Base-by-base conservation (phyloP, 495 filamentous ascomycete species). In the Talaromyces liani region DNA sequence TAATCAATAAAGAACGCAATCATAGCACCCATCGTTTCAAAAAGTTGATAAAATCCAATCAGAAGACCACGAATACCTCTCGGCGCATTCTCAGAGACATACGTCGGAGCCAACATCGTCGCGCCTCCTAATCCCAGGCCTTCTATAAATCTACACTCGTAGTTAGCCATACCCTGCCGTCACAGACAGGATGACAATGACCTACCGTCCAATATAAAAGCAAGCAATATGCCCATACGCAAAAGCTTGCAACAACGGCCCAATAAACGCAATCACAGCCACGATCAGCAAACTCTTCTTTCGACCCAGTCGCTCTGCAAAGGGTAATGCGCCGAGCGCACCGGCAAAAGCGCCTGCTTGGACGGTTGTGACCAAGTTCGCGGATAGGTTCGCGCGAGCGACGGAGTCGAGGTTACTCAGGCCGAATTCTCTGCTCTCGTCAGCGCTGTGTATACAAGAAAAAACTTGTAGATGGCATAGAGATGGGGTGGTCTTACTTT, bases 331-430 rank as follows among this genome's bases (percentile, higher is more conserved):
- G 4, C 74, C 67, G 20, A 92, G 77, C 57, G 87, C 84, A 31
- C 87, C 89, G 31, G 84, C 79, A 68, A 91, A 92, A 73, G 84
- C 85, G 27, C 87, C 87, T 20, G 85, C 87, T 68, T 88, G 86
- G 56, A 88, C 85, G 1, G 84, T 87, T 39, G 87, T 88, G 25
- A 88, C 88, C 62, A 89, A 81, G 45, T 81, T 79, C 22, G 75
- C 74, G 16, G 72, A 72, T 24, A 79, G 68, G 57, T 77, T 75
- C 1, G 78, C 61, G 14, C 45, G 45, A 9, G 22, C 65, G 16
- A 83, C 77, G 31, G 80, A 80, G 62, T 82, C 81, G 57, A 88
- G 82, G 3, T 59, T 49, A 49, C 18, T 20, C 6, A 49, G 18
- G 18, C 45, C 45, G 45, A 49, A 49, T 49, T 49, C 45, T 22